Conservation (phyloP, 306 rosid genomes). For the Quercus suber region DNA sequence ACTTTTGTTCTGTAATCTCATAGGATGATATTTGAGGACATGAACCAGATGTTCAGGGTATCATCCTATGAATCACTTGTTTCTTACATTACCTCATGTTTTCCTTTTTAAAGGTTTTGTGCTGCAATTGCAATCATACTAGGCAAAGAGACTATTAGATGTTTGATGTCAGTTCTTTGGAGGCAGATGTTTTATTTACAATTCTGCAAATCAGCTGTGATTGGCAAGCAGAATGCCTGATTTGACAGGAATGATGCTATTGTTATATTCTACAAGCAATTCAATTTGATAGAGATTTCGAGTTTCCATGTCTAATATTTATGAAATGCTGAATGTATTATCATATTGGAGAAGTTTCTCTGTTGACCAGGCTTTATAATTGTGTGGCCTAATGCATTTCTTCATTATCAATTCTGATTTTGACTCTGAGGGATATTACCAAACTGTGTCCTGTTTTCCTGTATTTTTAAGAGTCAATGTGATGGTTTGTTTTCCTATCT, state of each 20-base stretch:
- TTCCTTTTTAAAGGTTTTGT: neutral
- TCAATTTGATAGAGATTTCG: neutral
- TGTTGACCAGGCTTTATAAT: neutral
- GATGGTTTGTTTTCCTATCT: neutral
- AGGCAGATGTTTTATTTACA: neutral
- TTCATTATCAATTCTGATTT: constrained; percentile 8
- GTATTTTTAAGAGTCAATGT: neutral
- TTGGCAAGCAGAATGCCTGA: neutral
- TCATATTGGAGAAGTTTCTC: neutral
- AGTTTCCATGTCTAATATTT: neutral
- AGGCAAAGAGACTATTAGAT: neutral
- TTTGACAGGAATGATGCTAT: neutral
- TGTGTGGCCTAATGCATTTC: neutral
- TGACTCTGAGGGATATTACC: constrained; percentile 3
- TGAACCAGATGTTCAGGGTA: neutral
- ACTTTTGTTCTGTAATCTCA: neutral
- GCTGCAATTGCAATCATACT: neutral
- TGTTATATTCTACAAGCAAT: neutral
- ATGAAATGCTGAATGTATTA: neutral
- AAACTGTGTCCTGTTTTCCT: neutral
- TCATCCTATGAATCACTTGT: neutral
- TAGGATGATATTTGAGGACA: neutral
- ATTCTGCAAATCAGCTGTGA: neutral
- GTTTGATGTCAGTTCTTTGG: neutral
- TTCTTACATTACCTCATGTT: neutral